Evolutionary conservation across 2,329 filamentous ascomycete genomes (phyloP), one percentile per base, ranked within the genome.

Genomic region (Samsoniella hepiali): DNA sequence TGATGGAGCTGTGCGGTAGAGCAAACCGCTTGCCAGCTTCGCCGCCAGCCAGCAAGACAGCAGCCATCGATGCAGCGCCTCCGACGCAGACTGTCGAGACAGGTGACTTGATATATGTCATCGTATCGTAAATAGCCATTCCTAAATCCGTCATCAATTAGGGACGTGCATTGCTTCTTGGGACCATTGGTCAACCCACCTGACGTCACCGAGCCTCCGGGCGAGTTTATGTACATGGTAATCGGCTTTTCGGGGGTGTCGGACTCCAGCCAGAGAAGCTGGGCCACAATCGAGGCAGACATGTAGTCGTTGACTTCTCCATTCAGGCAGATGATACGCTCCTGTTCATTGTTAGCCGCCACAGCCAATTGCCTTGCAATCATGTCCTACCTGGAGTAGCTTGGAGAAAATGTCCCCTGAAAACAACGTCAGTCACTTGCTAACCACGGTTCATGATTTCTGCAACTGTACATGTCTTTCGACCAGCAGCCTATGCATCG

Each of bases 161-260:
- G 45, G 42, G 22, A 6, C 22, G n/a, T 15, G 56, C 27, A 10
- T 32, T 27, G 22, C 11, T 22, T 40, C 27, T 9, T 22, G 27
- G 13, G 5, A 6, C 17, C 32, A 8, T 27, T 32, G 15, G 15
- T 22, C 36, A 11, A 65, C 73, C 47, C 72, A 84, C 85, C 86
- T 65, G 78, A 78, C 1, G 95, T 94, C 66, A 99, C 93, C 49
- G 91, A 94, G 63, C 95, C 95, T 57, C 95, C 95, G 0, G 94
- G 94, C 0, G 91, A 96, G 79, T 99, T 97, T 76, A 99, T 99
- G 77, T 99, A 99, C 75, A 99, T 91, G 59, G 91, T 95, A 68
- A 99, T 98, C 13, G 93, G 91, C 75, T 97, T 97, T 63, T 96
- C 88, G 3, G 94, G 93, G 72, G 91, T 92, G 73, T 99, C 95